Evolutionary conservation across 257 asterid genomes (phyloP).

Genomic region (Nicotiana obtusifolia): DNA sequence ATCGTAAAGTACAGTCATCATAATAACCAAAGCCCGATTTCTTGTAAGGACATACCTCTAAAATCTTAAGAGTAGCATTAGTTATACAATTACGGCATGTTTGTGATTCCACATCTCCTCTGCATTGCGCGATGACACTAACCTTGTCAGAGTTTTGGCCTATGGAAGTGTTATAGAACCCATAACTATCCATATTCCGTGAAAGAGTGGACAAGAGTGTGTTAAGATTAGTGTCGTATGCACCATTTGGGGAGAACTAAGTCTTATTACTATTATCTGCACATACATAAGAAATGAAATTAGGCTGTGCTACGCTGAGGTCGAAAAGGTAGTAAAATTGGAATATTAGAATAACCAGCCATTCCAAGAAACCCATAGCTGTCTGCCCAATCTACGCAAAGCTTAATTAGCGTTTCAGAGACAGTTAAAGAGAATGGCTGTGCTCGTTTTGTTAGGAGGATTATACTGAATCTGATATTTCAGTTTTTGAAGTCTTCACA

Average conservation of each 20-base stretch:
- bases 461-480: too few species aligned
- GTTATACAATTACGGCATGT: conserved; percentile 23
- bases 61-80: background rate
- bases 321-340: background rate
- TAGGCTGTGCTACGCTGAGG: background rate
- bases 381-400: background rate
- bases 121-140: conserved; percentile 24
- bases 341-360: background rate
- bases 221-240: conserved; percentile 26
- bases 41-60: conserved; percentile 13
- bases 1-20: conserved; percentile 19
- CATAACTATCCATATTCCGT: conserved; percentile 3
- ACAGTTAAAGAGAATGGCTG: background rate
- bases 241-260: conserved; percentile 14
- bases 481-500: background rate
- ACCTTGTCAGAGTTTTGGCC: conserved; percentile 13
- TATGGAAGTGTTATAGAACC: conserved; percentile 20
- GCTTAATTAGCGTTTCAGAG: background rate
- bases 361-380: background rate
- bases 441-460: too few species aligned
- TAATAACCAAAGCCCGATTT: conserved; percentile 19
- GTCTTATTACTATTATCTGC: background rate
- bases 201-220: conserved; percentile 27
- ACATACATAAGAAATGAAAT: background rate
- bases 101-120: conserved; percentile 20